Evolutionary conservation across 768 basidiomycete genomes (phyloP).

Genomic region (Suillus cothurnatus): DNA sequence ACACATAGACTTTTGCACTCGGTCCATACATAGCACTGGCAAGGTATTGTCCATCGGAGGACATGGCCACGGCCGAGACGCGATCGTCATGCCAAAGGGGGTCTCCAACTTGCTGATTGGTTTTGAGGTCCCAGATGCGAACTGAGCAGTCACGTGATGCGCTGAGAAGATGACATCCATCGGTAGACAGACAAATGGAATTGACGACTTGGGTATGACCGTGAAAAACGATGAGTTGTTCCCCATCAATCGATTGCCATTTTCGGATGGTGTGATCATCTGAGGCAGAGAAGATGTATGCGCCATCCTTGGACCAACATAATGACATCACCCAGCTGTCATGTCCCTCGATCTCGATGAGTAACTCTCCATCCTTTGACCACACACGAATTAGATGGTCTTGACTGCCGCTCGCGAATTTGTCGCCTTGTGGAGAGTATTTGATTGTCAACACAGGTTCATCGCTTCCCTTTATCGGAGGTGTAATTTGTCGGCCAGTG

Average conservation of each 20-base stretch:
- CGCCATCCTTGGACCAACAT: neutral
- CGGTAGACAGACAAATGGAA: neutral
- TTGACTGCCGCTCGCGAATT: no score
- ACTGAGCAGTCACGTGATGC: neutral
- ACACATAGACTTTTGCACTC: conserved; percentile 75
- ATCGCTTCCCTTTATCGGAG: neutral
- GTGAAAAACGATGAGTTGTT: neutral
- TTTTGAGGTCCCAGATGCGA: neutral
- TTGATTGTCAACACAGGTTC: neutral
- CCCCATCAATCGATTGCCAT: neutral
- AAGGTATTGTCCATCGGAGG: conserved; percentile 75
- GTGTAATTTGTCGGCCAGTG: neutral
- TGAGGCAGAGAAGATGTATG: neutral
- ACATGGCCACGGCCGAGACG: conserved; percentile 74
- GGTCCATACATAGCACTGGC: conserved; percentile 67
- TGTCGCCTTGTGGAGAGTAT: no score
- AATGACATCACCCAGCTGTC: neutral
- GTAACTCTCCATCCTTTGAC: neutral
- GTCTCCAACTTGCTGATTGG: conserved; percentile 21
- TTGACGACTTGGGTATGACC: neutral
- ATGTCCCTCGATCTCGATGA: neutral
- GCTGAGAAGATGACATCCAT: neutral
- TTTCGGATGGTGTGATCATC: neutral
- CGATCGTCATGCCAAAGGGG: conserved; percentile 78
- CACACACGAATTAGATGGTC: no score